Percentiles rank a stretch among this genome's conserved stretches.
phyloP scores from a whole-genome alignment of 192 early-diverging fungal genomes.

The Podochytrium sp. region DNA sequence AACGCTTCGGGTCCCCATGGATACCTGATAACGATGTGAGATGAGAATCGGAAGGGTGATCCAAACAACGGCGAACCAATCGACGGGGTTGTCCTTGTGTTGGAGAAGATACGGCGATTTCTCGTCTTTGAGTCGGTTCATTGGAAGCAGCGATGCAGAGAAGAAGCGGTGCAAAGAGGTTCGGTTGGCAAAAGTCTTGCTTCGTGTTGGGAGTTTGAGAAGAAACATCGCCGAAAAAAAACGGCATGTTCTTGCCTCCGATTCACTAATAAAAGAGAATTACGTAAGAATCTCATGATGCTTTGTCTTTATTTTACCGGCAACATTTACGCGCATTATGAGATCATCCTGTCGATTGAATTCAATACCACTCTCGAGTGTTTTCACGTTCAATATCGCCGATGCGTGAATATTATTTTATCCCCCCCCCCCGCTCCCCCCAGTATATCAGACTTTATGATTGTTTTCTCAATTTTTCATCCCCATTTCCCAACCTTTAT shows the following conservation, averaged over 20 bases:
- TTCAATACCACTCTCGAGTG: slow-evolving; percentile 23
- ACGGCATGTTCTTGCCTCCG: too few species aligned
- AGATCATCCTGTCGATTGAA: slow-evolving; percentile 9
- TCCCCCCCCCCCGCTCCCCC: too few species aligned
- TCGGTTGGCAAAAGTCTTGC: too few species aligned
- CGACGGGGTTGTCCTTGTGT: slow-evolving; percentile 57
- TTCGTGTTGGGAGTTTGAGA: too few species aligned
- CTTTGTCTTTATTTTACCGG: too few species aligned
- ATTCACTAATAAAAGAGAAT: too few species aligned
- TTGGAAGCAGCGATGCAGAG: not conserved
- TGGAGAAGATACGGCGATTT: slow-evolving; percentile 68
- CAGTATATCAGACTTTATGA: too few species aligned
- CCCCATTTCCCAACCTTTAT: too few species aligned
- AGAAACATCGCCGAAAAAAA: too few species aligned
- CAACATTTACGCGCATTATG: not conserved
- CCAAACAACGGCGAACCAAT: slow-evolving; percentile 45
- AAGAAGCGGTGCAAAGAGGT: not conserved
- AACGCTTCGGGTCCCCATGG: slow-evolving; percentile 71
- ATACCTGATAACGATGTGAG: slow-evolving; percentile 27
- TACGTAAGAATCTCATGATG: too few species aligned
- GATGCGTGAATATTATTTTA: not conserved
- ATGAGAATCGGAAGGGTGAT: not conserved
- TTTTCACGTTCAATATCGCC: not conserved
- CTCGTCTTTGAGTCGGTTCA: not conserved
- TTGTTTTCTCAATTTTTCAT: too few species aligned